Evolutionary conservation across 1,284 basidiomycete species (phyloP).

Genomic region (Trametes sp.): DNA sequence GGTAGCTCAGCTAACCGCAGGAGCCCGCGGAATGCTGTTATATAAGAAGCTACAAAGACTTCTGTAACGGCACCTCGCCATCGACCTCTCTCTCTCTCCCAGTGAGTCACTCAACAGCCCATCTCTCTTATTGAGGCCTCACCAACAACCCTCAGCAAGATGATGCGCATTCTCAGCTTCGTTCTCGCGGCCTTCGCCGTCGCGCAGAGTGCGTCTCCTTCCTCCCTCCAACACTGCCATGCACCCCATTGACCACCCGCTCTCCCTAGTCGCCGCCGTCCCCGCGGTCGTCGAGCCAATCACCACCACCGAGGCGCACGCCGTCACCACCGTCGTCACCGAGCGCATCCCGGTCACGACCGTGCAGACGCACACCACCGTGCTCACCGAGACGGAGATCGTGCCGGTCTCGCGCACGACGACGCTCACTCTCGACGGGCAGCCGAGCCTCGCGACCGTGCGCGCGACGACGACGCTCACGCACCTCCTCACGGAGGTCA

Average conservation of each 20-base stretch:
- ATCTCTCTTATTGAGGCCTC: too few species aligned
- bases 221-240: background rate
- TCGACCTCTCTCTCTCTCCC: too few species aligned
- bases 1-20: too few species aligned
- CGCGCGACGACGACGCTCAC: slow-evolving; percentile 1
- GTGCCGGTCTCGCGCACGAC: background rate
- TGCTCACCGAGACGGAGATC: background rate
- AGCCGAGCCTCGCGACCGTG: background rate
- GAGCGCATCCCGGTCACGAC: background rate
- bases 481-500: background rate
- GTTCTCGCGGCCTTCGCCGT: slow-evolving; percentile 3
- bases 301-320: slow-evolving; percentile 1
- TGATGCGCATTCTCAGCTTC: slow-evolving; percentile 5
- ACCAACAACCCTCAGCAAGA: too few species aligned
- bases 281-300: slow-evolving; percentile 1
- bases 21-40: too few species aligned
- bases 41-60: too few species aligned
- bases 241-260: background rate
- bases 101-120: too few species aligned
- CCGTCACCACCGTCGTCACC: slow-evolving; percentile 5
- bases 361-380: background rate
- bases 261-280: background rate
- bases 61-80: too few species aligned
- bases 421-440: slow-evolving; percentile 1
- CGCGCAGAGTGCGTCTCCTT: background rate